phyloP scores from a whole-genome alignment of 164 flowering plant species.

The Umbilicus rupestris region DNA sequence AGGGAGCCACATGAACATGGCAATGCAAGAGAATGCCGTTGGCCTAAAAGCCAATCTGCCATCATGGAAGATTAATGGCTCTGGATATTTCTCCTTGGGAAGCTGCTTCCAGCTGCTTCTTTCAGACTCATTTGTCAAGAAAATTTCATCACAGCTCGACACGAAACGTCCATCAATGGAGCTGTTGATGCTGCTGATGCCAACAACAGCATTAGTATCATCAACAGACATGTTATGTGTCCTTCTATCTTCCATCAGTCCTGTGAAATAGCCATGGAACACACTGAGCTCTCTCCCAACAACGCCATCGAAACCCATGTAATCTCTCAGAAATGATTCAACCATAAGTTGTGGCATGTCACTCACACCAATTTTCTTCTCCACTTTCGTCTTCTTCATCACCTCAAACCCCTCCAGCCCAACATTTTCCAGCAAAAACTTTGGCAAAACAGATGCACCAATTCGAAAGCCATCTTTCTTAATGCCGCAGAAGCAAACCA shows the following conservation, averaged over 20 bases:
- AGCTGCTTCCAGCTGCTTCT: slow-evolving; percentile 5
- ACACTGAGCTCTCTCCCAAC: slow-evolving; percentile 34
- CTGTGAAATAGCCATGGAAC: slow-evolving; percentile 29
- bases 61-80: slow-evolving; percentile 76
- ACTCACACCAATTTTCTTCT: slow-evolving; percentile 22
- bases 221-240: slow-evolving; percentile 1
- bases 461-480: slow-evolving; percentile 25
- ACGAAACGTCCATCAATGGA: neutral
- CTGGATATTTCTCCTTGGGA: slow-evolving; percentile 63
- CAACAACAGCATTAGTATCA: neutral
- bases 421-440: slow-evolving; percentile 48
- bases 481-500: slow-evolving; percentile 46
- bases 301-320: slow-evolving; percentile 28
- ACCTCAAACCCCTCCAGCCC: slow-evolving; percentile 37
- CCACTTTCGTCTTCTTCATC: slow-evolving; percentile 17
- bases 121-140: neutral
- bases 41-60: slow-evolving; percentile 82
- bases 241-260: slow-evolving; percentile 30
- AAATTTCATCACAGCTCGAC: neutral
- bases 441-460: slow-evolving; percentile 50
- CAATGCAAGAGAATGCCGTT: slow-evolving; percentile 52
- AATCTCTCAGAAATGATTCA: too few species aligned
- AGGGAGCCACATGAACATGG: slow-evolving; percentile 81
- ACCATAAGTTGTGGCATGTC: slow-evolving; percentile 37
- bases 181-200: neutral